These are phyloP conservation scores for Starmerella asiatica DNA, from an alignment of 805 yeast species.

Conservation along the genomic window DNA sequence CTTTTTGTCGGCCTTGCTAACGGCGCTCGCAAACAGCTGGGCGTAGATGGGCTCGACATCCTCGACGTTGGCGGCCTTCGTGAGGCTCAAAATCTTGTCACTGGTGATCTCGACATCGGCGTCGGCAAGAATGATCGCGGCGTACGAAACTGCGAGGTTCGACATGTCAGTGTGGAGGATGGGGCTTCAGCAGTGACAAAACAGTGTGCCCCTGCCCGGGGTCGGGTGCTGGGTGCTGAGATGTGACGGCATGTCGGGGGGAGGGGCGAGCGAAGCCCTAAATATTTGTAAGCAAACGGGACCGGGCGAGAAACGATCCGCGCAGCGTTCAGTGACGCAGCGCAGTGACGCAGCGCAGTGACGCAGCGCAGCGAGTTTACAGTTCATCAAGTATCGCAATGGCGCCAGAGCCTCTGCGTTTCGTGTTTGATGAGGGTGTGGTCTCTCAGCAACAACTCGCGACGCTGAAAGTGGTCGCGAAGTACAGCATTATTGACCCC, in stretches of 20 bases:
- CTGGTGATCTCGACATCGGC: conserved; percentile 88
- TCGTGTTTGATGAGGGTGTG: conserved; percentile 6
- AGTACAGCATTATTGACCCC: conserved; percentile 51
- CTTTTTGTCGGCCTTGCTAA: conserved; percentile 71
- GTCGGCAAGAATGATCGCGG: conserved; percentile 96
- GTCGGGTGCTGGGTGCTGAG: not conserved
- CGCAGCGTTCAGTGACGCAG: no score
- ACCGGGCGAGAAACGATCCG: no score
- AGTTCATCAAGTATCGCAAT: no score
- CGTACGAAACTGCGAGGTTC: conserved; percentile 30
- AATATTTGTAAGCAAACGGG: not conserved
- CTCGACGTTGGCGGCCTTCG: conserved; percentile 70
- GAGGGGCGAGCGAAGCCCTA: conserved; percentile 1
- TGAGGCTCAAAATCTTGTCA: conserved; percentile 65
- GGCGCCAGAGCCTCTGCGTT: no score
- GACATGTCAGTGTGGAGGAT: conserved; percentile 12
- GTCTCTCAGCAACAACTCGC: conserved; percentile 54
- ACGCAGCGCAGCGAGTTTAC: no score
- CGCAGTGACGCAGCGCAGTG: no score
- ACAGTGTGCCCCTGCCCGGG: not conserved
- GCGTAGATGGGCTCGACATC: conserved; percentile 53
- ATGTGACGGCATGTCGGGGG: no score
- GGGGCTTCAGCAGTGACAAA: conserved; percentile 3
- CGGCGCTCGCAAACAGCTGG: conserved; percentile 77
- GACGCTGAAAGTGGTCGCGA: conserved; percentile 58